phyloP scores from a whole-genome alignment of 805 yeast genomes.

The Candida easanensis region DNA sequence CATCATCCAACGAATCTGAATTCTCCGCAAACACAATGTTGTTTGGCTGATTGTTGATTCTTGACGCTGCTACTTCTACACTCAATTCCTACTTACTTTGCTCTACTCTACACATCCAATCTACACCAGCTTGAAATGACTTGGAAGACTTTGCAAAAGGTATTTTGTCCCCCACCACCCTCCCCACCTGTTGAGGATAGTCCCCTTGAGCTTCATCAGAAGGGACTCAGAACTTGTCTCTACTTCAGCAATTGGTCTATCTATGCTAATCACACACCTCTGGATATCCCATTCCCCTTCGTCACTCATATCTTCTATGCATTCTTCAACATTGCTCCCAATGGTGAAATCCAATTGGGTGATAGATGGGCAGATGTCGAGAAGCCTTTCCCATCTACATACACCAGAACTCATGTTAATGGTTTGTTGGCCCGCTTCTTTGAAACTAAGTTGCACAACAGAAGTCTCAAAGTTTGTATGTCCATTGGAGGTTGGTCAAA shows the following conservation, averaged over 20 bases:
- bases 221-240: constrained; percentile 30
- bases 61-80: too few species aligned
- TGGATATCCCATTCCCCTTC: constrained; percentile 53
- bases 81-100: too few species aligned
- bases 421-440: constrained; percentile 52
- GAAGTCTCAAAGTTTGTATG: constrained; percentile 54
- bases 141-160: too few species aligned
- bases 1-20: too few species aligned
- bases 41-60: too few species aligned
- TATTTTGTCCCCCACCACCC: too few species aligned
- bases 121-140: too few species aligned
- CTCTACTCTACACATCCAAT: too few species aligned
- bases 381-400: constrained; percentile 24
- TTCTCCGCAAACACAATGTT: too few species aligned
- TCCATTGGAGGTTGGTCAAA: constrained; percentile 85
- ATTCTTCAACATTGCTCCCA: constrained; percentile 49
- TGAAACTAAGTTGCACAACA: constrained; percentile 40
- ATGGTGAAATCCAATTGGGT: constrained; percentile 23
- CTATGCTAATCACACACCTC: constrained; percentile 58
- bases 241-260: constrained; percentile 63
- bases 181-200: too few species aligned
- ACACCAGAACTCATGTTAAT: constrained; percentile 20
- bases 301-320: constrained; percentile 77
- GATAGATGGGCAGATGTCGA: constrained; percentile 69
- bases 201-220: neutral